These are phyloP conservation scores for Phytophthora quininea DNA, from an alignment of 352 stramenopile species.

Conservation along the genomic window DNA sequence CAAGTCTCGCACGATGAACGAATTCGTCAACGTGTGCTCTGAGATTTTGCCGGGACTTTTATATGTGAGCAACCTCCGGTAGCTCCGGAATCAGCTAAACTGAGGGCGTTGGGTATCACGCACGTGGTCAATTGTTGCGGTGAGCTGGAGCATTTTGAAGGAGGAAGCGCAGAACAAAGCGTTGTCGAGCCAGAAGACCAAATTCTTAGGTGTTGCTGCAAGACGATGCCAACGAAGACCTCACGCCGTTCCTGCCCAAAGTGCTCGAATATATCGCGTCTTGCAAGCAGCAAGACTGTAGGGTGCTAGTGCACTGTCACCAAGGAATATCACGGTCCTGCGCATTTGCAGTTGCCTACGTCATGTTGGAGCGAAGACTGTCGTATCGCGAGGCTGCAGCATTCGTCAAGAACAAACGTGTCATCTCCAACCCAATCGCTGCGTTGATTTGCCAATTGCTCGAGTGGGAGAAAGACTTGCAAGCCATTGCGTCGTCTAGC, in stretches of 20 bases:
- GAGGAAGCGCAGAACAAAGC: conserved; percentile 12
- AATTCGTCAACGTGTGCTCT: conserved; percentile 55
- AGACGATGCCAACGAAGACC: conserved; percentile 69
- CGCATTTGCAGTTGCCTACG: conserved; percentile 64
- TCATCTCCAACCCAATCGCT: conserved; percentile 65
- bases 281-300: conserved; percentile 17
- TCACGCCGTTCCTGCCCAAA: conserved; percentile 61
- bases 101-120: conserved; percentile 51
- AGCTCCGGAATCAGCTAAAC: conserved; percentile 29
- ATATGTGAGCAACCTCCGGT: conserved; percentile 68
- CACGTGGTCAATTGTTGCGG: conserved; percentile 66
- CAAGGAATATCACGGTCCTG: conserved; percentile 78
- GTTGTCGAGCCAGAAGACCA: conserved; percentile 8
- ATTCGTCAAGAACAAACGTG: conserved; percentile 49
- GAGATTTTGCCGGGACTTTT: conserved; percentile 60
- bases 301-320: conserved; percentile 72
- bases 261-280: conserved; percentile 51
- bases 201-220: conserved; percentile 45
- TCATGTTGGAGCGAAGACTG: conserved; percentile 51
- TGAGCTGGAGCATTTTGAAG: conserved; percentile 33
- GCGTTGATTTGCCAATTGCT: conserved; percentile 74
- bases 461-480: conserved; percentile 61
- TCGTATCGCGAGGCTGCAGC: conserved; percentile 40
- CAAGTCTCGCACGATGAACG: conserved; percentile 46
- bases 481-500: conserved; percentile 4